Evolutionary conservation across 2,329 filamentous ascomycete genomes (phyloP).

Genomic region (Fusarium newnesense): DNA sequence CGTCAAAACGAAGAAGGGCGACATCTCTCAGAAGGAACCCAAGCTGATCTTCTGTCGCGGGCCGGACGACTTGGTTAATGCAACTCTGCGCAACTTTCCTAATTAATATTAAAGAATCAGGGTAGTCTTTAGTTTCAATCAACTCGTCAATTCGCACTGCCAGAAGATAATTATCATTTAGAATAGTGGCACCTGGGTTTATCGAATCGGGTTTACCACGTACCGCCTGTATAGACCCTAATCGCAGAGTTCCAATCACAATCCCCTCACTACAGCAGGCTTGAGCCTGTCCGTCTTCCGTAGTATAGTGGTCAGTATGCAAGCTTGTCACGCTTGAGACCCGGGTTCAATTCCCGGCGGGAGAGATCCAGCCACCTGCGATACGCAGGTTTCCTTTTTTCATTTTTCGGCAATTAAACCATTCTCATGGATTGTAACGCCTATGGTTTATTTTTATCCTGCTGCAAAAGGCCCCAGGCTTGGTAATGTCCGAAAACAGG

Average conservation of each 20-base stretch:
- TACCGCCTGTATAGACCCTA: too few relatives aligned
- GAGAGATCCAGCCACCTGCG: slow-evolving; percentile 24
- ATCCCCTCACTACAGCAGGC: slow-evolving; percentile 20
- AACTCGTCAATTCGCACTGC: fast-evolving
- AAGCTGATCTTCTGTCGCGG: slow-evolving; percentile 22
- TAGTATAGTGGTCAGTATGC: slow-evolving; percentile 31
- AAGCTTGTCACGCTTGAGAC: too few relatives aligned
- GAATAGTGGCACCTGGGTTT: fast-evolving
- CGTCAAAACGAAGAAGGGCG: not conserved
- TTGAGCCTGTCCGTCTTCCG: slow-evolving; percentile 11
- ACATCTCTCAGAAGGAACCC: not conserved
- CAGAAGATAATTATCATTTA: not conserved
- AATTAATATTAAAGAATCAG: fast-evolving
- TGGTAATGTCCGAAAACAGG: not conserved
- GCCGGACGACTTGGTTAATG: slow-evolving; percentile 2
- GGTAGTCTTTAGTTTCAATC: fast-evolving
- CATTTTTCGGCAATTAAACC: not conserved
- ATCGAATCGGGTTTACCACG: fast-evolving
- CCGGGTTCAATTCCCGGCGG: too few relatives aligned
- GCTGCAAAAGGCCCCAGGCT: not conserved
- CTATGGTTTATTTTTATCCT: too few relatives aligned
- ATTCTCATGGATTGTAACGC: too few relatives aligned
- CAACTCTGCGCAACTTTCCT: slow-evolving; percentile 4
- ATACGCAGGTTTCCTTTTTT: slow-evolving; percentile 9
- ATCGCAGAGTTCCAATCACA: fast-evolving